phyloP scores from a whole-genome alignment of 2,329 filamentous ascomycete species.

The Zasmidium angulare region DNA sequence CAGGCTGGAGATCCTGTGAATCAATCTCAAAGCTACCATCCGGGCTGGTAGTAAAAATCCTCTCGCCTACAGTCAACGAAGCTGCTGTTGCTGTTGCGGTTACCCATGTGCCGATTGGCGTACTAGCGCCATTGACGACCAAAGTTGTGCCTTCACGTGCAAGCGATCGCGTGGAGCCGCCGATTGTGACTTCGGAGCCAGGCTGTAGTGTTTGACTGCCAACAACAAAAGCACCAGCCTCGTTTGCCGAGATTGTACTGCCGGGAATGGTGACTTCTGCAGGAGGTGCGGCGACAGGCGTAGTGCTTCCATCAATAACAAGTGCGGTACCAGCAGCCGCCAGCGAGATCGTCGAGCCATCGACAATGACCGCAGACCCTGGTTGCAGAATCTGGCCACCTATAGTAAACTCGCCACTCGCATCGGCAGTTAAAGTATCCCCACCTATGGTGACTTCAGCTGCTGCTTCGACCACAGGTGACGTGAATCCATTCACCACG shows the following conservation, averaged over 20 bases:
- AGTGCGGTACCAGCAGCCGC: background rate
- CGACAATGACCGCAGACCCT: background rate
- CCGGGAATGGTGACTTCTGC: slow-evolving; percentile 9
- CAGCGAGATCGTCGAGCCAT: background rate
- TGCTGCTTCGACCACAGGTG: slow-evolving; percentile 4
- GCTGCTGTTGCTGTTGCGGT: background rate
- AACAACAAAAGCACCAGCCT: background rate
- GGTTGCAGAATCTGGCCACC: background rate
- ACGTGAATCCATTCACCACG: slow-evolving; percentile 9
- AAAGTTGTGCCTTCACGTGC: background rate
- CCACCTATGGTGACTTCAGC: slow-evolving; percentile 9
- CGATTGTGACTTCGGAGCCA: background rate
- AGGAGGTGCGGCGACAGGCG: slow-evolving; percentile 6
- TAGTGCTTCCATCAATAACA: background rate
- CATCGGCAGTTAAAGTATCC: slow-evolving; percentile 13
- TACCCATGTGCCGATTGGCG: background rate
- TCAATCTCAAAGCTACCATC: background rate
- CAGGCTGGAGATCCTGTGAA: background rate
- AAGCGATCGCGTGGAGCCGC: background rate
- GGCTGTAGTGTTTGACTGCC: background rate
- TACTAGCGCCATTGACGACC: background rate
- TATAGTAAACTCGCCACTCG: background rate
- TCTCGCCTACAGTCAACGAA: background rate
- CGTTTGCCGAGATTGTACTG: slow-evolving; percentile 14
- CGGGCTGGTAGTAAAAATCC: background rate